These are phyloP conservation scores for Suillus subaureus DNA, from an alignment of 768 basidiomycete species.

Conservation along the genomic window DNA sequence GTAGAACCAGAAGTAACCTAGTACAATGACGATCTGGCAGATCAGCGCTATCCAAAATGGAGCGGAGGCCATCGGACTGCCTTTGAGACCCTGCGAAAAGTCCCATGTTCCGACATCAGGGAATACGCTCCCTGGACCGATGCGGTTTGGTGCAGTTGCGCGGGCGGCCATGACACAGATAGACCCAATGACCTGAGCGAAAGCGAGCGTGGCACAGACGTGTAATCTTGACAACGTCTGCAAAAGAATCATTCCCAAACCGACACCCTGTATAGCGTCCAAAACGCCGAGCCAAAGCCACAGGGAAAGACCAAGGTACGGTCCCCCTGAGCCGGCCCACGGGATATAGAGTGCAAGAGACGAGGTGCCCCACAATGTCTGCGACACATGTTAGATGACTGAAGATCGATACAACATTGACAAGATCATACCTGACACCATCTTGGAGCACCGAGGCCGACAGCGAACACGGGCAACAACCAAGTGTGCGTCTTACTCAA, in stretches of 20 bases:
- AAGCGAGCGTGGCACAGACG: constrained; percentile 90
- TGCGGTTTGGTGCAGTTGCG: constrained; percentile 85
- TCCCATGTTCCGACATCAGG: constrained; percentile 92
- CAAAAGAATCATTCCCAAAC: constrained; percentile 87
- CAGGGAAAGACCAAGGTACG: constrained; percentile 85
- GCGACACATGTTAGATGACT: constrained; percentile 6
- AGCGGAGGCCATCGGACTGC: constrained; percentile 82
- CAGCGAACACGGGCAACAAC: constrained; percentile 93
- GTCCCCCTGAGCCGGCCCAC: constrained; percentile 85
- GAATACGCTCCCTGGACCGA: constrained; percentile 90
- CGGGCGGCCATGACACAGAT: constrained; percentile 92
- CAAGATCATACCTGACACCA: constrained; percentile 82
- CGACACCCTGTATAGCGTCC: constrained; percentile 93
- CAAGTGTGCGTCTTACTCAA: constrained; percentile 95
- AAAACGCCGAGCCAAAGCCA: constrained; percentile 97
- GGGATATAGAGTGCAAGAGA: constrained; percentile 92
- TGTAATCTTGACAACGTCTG: constrained; percentile 92
- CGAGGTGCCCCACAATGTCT: constrained; percentile 96
- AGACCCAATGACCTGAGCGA: constrained; percentile 88
- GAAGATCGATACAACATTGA: neutral
- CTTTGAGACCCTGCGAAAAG: constrained; percentile 67
- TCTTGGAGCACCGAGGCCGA: constrained; percentile 89
- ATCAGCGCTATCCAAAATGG: constrained; percentile 87
- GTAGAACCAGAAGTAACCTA: constrained; percentile 97
- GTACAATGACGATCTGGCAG: constrained; percentile 82